Base-by-base conservation (phyloP, 306 rosid genomes). In the Cercis canadensis region DNA sequence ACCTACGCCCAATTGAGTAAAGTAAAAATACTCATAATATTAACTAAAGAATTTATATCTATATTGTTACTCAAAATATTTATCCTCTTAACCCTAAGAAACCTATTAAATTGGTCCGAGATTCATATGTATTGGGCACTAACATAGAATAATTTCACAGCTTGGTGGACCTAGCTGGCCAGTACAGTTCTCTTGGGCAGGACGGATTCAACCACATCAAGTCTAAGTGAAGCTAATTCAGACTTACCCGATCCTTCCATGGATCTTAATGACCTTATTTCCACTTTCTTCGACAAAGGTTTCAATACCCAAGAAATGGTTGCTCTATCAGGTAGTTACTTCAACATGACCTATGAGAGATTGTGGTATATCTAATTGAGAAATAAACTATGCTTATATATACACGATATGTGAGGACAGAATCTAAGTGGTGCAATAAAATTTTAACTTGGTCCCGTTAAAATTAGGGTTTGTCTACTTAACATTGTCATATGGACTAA, bases 201-300 rank as follows among this genome's bases (percentile, higher is more conserved):
- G 78, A 69, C 80, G 58, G 86, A 82, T 61, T 57, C 86, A 5
- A 73, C 83, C 41, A 69, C 77, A 3, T 62, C 86, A 43, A 82
- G 83, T 61, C 31, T 40, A 57, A 52, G 62, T 57, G 66, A n/a
- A n/a, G n/a, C n/a, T n/a, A n/a, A 63, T 58, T 34, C 61, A 32
- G 18, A 73, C 56, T 0, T 81, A 6, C 83, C 83, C 1, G 43
- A 61, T 46, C 86, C 86, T 0, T 2, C 36, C 0, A 34, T 64
- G 56, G 58, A 45, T 44, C 83, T 82, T 7, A 34, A 51, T 29
- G 83, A 39, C 7, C 80, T 82, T 19, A 57, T 77, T 6, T 10
- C 57, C 41, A 6, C 74, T 53, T 77, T 77, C 62, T 63, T 77
- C 51, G 77, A 77, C 57, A 82, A 73, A 50, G 72, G 80, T 29